These are phyloP conservation scores for Solanum piurae DNA, from an alignment of 257 asterid genomes.

Conservation along the genomic window DNA sequence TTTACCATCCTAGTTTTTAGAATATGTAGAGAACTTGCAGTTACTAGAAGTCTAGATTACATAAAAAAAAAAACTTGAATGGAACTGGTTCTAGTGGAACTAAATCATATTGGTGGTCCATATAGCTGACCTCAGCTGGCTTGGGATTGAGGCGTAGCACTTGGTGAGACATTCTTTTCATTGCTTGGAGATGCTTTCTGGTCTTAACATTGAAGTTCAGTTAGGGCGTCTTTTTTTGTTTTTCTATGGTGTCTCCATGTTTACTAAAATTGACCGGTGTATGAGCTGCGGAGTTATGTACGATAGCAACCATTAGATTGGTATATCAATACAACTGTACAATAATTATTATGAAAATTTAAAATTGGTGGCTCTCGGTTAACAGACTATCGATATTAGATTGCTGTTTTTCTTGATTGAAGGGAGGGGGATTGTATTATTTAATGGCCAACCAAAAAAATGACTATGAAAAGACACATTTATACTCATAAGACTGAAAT, in stretches of 20 bases:
- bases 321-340: background rate
- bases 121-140: background rate
- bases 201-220: background rate
- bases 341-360: background rate
- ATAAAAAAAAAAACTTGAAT: background rate
- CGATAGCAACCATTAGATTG: background rate
- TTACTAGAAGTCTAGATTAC: background rate
- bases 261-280: background rate
- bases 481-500: background rate
- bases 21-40: background rate
- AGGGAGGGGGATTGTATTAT: background rate
- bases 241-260: background rate
- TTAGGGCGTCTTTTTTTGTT: background rate
- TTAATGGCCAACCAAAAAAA: background rate
- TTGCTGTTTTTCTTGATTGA: background rate
- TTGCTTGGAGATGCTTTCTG: background rate
- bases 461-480: background rate
- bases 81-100: background rate
- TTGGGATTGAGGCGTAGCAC: background rate
- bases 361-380: background rate
- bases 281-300: background rate
- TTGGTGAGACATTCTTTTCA: background rate
- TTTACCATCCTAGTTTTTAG: background rate
- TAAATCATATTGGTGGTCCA: background rate
- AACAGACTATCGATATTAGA: background rate